Percentiles rank a stretch among this genome's conserved stretches.
Conservation (phyloP, 2,329 filamentous ascomycete species). For the Dothistroma pini region DNA sequence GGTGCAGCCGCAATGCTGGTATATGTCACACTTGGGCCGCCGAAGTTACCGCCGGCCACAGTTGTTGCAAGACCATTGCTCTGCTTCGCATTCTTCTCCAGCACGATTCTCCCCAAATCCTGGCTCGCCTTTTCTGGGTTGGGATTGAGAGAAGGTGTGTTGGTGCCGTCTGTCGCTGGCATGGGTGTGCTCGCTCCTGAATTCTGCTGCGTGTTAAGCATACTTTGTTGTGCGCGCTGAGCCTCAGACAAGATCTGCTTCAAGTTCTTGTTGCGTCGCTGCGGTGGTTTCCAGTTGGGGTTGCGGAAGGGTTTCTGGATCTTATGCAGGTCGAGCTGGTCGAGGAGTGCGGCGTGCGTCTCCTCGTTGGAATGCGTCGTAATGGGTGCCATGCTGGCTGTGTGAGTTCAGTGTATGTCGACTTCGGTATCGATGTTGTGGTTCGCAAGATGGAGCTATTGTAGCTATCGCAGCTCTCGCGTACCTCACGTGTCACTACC, state of each 20-base stretch:
- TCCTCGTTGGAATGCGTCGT: slow-evolving; percentile 72
- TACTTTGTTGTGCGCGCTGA: slow-evolving; percentile 82
- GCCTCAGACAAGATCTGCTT: slow-evolving; percentile 93
- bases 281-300: slow-evolving; percentile 82
- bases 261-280: slow-evolving; percentile 97
- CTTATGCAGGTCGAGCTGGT: slow-evolving; percentile 85
- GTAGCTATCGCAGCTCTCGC: background rate
- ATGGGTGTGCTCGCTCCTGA: slow-evolving; percentile 70
- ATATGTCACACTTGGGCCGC: slow-evolving; percentile 71
- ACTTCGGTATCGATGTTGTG: background rate
- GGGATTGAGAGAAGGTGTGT: slow-evolving; percentile 61
- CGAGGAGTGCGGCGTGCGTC: slow-evolving; percentile 76
- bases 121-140: slow-evolving; percentile 89
- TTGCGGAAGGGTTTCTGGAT: slow-evolving; percentile 89
- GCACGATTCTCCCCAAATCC: slow-evolving; percentile 78
- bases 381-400: slow-evolving; percentile 52
- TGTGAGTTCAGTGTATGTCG: background rate
- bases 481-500: background rate
- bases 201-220: slow-evolving; percentile 70
- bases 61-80: slow-evolving; percentile 32
- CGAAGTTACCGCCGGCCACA: slow-evolving; percentile 2
- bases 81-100: slow-evolving; percentile 66
- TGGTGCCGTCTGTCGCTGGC: slow-evolving; percentile 34
- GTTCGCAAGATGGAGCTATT: background rate
- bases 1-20: slow-evolving; percentile 96